Conservation (phyloP, 2,329 filamentous ascomycete genomes). For the Pestalotiopsis sp. region DNA sequence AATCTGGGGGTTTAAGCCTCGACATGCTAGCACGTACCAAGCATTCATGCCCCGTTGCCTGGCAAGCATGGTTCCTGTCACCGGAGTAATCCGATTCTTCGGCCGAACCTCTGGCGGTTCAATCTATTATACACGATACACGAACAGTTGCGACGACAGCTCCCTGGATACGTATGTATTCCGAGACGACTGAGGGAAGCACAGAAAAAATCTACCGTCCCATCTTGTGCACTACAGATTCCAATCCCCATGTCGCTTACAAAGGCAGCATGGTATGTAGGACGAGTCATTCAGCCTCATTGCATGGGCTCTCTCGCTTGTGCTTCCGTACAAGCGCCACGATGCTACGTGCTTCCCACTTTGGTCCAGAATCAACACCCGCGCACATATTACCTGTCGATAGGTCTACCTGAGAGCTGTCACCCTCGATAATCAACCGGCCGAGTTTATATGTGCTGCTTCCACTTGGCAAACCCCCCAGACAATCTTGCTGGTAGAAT, state of each 20-base stretch:
- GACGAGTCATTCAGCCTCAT: slow-evolving; percentile 11
- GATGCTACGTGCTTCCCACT: neutral
- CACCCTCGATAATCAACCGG: neutral
- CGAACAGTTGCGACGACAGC: neutral
- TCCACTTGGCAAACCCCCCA: neutral
- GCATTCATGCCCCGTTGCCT: neutral
- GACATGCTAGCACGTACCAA: neutral
- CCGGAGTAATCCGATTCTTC: neutral
- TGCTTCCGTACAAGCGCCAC: neutral
- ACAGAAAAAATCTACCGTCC: neutral
- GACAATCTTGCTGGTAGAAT: neutral
- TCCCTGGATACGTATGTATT: neutral
- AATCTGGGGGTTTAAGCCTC: neutral
- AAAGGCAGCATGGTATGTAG: neutral
- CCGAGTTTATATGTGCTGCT: neutral
- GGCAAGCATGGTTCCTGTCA: neutral
- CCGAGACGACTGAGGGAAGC: neutral
- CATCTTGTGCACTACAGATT: neutral
- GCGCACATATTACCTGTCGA: neutral
- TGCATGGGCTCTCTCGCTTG: neutral
- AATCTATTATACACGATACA: neutral
- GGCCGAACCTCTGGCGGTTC: neutral
- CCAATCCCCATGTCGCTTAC: slow-evolving; percentile 5
- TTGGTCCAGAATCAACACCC: neutral
- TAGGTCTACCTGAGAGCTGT: neutral